These are phyloP conservation scores for Saccharomyces hybrid DNA, from an alignment of 1,139 yeast species.

Conservation along the genomic window DNA sequence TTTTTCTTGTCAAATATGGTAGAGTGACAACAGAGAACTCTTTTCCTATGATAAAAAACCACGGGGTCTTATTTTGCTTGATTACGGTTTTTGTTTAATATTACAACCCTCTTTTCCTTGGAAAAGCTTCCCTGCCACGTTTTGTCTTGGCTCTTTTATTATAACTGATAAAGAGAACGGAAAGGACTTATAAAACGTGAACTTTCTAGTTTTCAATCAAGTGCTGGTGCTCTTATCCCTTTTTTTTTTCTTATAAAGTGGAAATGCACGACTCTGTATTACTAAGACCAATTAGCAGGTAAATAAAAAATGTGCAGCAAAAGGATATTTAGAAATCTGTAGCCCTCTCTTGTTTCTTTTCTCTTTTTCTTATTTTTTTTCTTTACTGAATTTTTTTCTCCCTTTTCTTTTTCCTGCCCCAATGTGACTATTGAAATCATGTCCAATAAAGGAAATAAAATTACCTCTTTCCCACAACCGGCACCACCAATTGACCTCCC, in stretches of 20 bases:
- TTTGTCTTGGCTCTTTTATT: background rate
- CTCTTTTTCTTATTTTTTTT: background rate
- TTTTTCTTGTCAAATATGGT: background rate
- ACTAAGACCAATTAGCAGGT: background rate
- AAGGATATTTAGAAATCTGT: background rate
- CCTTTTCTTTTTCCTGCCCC: slow-evolving; percentile 1
- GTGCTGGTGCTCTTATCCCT: background rate
- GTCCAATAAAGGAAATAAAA: slow-evolving; percentile 1
- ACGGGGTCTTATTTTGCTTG: background rate
- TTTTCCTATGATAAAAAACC: background rate
- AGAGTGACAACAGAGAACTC: background rate
- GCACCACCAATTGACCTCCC: background rate
- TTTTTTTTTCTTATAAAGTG: background rate
- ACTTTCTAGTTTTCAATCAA: background rate
- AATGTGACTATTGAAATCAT: background rate
- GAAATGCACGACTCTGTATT: background rate
- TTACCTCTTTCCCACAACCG: slow-evolving; percentile 1
- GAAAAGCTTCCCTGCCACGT: background rate
- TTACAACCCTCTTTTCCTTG: background rate
- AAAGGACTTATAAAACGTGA: background rate
- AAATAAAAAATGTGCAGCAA: background rate
- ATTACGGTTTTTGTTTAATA: background rate
- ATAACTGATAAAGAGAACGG: background rate
- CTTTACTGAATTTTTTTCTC: background rate
- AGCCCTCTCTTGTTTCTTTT: background rate